phyloP scores from a whole-genome alignment of 202 grass and related monocot species.

The Setaria italica region DNA sequence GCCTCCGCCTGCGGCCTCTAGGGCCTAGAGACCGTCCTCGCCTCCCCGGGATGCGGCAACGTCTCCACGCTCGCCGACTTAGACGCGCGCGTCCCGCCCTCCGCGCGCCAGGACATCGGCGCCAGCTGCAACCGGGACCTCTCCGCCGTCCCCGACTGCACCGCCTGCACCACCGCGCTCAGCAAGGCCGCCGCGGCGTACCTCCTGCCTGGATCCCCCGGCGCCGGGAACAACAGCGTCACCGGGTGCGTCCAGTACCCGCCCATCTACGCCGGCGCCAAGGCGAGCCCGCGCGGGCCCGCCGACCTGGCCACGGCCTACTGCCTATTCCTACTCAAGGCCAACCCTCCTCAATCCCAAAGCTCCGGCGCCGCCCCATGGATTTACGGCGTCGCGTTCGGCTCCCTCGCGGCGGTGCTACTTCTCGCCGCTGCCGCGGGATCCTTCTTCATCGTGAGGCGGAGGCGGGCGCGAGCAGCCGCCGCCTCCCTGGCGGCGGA shows the following conservation, averaged over 20 bases:
- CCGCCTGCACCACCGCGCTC: constrained; percentile 67
- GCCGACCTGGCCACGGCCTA: constrained; percentile 54
- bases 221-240: constrained; percentile 51
- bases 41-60: constrained; percentile 70
- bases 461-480: not conserved
- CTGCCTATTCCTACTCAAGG: constrained; percentile 71
- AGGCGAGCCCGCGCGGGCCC: constrained; percentile 54
- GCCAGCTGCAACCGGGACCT: constrained; percentile 72
- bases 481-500: constrained; percentile 20
- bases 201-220: constrained; percentile 43
- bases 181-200: constrained; percentile 61
- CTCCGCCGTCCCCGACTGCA: constrained; percentile 55
- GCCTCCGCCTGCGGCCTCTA: constrained; percentile 56
- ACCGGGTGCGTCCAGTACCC: constrained; percentile 72
- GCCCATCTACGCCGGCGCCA: constrained; percentile 75
- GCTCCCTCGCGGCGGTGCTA: constrained; percentile 52
- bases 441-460: constrained; percentile 47
- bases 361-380: constrained; percentile 32
- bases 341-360: not conserved
- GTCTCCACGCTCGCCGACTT: constrained; percentile 63
- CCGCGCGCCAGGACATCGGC: constrained; percentile 58
- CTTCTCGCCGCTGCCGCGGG: not conserved
- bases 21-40: constrained; percentile 46
- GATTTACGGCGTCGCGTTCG: constrained; percentile 61
- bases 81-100: constrained; percentile 48